Base-by-base conservation (phyloP, 208 protist species). In the Trypanosoma melophagium region DNA sequence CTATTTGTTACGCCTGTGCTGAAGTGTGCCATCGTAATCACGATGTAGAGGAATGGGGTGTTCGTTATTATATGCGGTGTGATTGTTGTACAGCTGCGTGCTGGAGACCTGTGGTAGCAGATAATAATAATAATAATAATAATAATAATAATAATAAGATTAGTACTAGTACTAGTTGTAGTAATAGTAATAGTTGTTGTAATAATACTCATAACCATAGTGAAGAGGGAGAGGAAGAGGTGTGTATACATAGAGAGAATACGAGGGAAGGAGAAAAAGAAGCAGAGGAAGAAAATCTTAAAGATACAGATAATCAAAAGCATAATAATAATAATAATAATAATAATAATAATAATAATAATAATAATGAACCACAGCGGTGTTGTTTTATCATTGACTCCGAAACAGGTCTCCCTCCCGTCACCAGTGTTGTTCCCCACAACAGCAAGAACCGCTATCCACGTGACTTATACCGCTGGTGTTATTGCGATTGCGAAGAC, bases 31-130 rank as follows among this genome's bases (percentile, higher is more conserved):
- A 95, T 64, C 69, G 58, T 50, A 62, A 80, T 45, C 89, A 95
- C 65, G 80, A 91, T 19, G 78, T 95, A 25, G 89, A 95, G 55
- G 89, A 95, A 76, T 92, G 84, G 83, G 89, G 89, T 1, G 77
- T 93, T 62, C 84, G 86, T 3, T 80, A 89, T 63, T 83, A 82
- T 75, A 95, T 93, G 89, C 86, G 89, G 14, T 95, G 89, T 56
- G 89, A 95, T 74, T 95, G 89, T 69, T 95, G 89, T 77, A 95
- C 89, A 31, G 35, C 68, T 10, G 81, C 74, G 35, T 95, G 89
- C 67, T 95, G 89, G 86, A 57, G 70, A 12, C 17, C 61, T 31
- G 47, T 57, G 7, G 42, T 3, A 14, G 42, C 2, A 10, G 16
- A 47, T 2, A 10, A 47, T 2, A 47, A 47, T 2, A 47, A 47